These are phyloP conservation scores for Incumbomyces delicatus DNA, from an alignment of 2,329 filamentous ascomycete species.

Conservation along the genomic window DNA sequence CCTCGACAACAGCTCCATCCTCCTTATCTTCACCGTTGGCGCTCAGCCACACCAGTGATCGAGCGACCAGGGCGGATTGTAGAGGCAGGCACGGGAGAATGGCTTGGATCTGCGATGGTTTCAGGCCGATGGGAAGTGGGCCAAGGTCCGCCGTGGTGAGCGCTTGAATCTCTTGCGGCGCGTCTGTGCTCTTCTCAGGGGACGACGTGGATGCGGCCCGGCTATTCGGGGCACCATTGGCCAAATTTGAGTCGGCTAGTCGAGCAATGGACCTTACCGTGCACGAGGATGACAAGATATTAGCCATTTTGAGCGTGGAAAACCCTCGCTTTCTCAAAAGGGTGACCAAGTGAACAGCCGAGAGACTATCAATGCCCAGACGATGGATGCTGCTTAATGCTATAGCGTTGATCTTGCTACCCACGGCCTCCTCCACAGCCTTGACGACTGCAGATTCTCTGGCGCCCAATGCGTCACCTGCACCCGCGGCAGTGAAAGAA, in stretches of 20 bases:
- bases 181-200: background rate
- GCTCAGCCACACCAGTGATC: background rate
- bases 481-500: too few species aligned
- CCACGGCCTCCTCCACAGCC: conserved; percentile 30
- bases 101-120: background rate
- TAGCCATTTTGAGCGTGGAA: too few species aligned
- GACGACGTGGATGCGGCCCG: background rate
- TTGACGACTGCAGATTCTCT: conserved; percentile 15
- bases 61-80: background rate
- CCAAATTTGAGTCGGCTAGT: conserved; percentile 26
- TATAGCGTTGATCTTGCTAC: conserved; percentile 22
- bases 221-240: background rate
- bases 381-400: conserved; percentile 19
- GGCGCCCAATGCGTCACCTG: too few species aligned
- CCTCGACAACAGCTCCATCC: background rate
- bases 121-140: background rate
- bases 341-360: conserved; percentile 18
- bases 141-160: background rate
- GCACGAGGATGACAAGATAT: background rate
- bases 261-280: conserved; percentile 18
- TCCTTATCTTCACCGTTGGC: conserved; percentile 12
- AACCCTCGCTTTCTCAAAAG: conserved; percentile 8
- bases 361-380: conserved; percentile 21
- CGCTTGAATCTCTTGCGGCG: background rate
- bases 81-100: background rate